Base-by-base conservation (phyloP, 805 yeast genomes). In the Hanseniaspora mollemarum region DNA sequence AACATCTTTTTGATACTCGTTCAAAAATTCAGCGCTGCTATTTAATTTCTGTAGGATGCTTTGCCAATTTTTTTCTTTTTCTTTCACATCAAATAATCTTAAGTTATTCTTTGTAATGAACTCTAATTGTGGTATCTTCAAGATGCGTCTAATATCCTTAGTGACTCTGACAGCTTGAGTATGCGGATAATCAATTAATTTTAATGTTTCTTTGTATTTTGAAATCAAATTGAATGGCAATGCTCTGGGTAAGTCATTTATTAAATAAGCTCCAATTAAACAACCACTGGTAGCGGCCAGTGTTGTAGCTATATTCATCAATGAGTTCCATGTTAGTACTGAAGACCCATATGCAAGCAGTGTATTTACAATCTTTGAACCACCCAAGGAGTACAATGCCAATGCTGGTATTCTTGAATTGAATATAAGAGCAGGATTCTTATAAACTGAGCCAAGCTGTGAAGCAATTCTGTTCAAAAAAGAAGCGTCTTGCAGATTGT, bases 171-270 rank as follows among this genome's bases (percentile, higher is more conserved):
- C 75, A 0, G 95, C 79, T 62, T 88, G 90, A 41, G 71, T 59
- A 57, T 83, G 92, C 12, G 84, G 79, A 59, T 87, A 92, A 54
- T 88, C 96, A 57, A 79, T 65, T 15, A 74, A 76, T 38, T 71
- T 71, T 31, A 92, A 69, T 59, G 81, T 83, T 6, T 61, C 61
- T 55, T 75, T 76, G 56, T 90, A 75, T 64, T 83, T 86, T 43
- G 73, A 71, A 0, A 92, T 87, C 53, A 87, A 74, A 53, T 87
- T 87, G 56, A 87, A 71, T 18, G 95, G 94, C 58, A 86, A 78
- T 0, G 96, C 95, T 58, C 82, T 77, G 2, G 96, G 96, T 13
- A 94, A 77, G 63, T 92, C 97, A 53, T 73, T 71, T 18, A 87
- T 68, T 52, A 87, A 62, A 59, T 84, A 87, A 37, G 78, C 76